Conservation (phyloP, 768 basidiomycete genomes). For the Tulasnella sp. region DNA sequence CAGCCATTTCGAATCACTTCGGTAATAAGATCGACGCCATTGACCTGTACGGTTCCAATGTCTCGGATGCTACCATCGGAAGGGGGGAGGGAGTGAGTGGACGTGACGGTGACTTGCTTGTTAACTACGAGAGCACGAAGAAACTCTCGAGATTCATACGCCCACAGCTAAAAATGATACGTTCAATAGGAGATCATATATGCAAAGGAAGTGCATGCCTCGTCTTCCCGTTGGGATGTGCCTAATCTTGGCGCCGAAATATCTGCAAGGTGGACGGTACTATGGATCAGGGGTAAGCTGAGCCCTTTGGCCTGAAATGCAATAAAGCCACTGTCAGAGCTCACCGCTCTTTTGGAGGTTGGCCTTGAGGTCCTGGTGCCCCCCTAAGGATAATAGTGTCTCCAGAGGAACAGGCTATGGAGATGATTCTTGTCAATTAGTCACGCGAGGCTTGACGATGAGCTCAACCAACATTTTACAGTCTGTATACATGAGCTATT, state of each 20-base stretch:
- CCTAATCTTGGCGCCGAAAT: conserved; percentile 76
- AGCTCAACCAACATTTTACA: conserved; percentile 1
- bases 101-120: conserved; percentile 76
- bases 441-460: conserved; percentile 9
- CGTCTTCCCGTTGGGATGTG: conserved; percentile 71
- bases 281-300: conserved; percentile 24
- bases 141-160: conserved; percentile 88
- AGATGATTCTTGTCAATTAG: neutral
- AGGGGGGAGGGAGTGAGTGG: conserved; percentile 60
- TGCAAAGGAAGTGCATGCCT: conserved; percentile 49
- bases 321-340: conserved; percentile 15
- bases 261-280: conserved; percentile 83
- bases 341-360: conserved; percentile 81
- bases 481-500: neutral
- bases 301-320: neutral
- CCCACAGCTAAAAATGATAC: conserved; percentile 49
- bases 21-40: conserved; percentile 53
- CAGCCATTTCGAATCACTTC: conserved; percentile 84
- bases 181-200: conserved; percentile 8
- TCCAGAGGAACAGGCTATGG: conserved; percentile 72
- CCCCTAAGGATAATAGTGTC: conserved; percentile 79
- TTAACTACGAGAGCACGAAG: conserved; percentile 75
- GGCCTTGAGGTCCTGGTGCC: conserved; percentile 64
- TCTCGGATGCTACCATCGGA: conserved; percentile 69
- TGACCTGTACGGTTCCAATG: conserved; percentile 61